phyloP scores from a whole-genome alignment of 768 basidiomycete species.

The Sarcomyxa edulis region DNA sequence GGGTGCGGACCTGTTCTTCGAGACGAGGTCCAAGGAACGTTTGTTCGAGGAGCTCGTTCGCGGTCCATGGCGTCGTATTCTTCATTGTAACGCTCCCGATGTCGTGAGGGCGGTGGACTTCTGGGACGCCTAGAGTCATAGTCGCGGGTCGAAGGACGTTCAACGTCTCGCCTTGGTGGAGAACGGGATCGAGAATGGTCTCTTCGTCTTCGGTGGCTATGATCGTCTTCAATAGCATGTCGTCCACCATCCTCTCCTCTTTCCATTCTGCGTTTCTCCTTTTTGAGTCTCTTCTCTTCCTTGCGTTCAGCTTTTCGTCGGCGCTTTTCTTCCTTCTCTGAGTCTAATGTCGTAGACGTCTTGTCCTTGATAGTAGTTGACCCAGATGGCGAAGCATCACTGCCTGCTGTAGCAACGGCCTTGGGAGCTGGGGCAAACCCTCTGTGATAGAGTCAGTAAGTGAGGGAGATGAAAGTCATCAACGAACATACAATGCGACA shows the following conservation, averaged over 20 bases:
- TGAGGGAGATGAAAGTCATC: neutral
- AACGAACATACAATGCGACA: conserved; percentile 59
- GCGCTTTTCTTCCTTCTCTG: conserved; percentile 45
- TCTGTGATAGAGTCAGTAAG: conserved; percentile 29
- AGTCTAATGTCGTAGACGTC: conserved; percentile 19
- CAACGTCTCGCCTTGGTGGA: conserved; percentile 13
- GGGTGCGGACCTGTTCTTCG: too few species aligned
- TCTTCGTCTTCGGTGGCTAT: conserved; percentile 17
- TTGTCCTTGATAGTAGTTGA: conserved; percentile 17
- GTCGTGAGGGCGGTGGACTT: too few species aligned
- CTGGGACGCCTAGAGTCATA: too few species aligned
- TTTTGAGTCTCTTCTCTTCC: conserved; percentile 54
- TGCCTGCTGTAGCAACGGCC: conserved; percentile 16
- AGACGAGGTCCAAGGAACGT: too few species aligned
- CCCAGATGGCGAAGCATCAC: conserved; percentile 12
- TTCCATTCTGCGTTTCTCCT: conserved; percentile 39
- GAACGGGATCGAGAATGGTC: conserved; percentile 29
- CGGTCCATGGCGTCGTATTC: too few species aligned
- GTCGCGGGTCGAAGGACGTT: too few species aligned
- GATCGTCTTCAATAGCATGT: conserved; percentile 15
- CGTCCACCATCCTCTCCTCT: conserved; percentile 24
- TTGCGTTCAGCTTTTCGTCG: conserved; percentile 50
- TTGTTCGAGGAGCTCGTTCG: too few species aligned
- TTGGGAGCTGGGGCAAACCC: conserved; percentile 65
- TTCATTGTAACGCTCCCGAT: too few species aligned